phyloP scores from a whole-genome alignment of 2,329 filamentous ascomycete species.

The Tolypocladium pustulatum region DNA sequence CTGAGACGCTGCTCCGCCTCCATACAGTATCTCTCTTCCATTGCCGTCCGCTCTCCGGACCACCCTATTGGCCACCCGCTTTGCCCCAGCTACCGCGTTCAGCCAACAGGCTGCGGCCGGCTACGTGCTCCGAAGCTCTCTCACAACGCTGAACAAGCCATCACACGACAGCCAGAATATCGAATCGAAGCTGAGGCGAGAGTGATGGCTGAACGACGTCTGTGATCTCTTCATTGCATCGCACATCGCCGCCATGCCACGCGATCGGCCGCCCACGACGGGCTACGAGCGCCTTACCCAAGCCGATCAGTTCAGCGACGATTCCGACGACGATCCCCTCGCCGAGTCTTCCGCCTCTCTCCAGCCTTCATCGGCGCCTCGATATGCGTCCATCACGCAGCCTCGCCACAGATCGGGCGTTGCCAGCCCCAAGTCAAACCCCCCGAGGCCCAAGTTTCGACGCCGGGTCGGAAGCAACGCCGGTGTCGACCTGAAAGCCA shows the following conservation, averaged over 20 bases:
- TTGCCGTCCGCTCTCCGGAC: not conserved
- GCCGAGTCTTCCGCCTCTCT: constrained; percentile 44
- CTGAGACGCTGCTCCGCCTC: not conserved
- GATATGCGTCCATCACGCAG: constrained; percentile 54
- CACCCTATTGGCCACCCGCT: not conserved
- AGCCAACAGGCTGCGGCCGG: not conserved
- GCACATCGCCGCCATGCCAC: constrained; percentile 43
- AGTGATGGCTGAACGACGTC: not conserved
- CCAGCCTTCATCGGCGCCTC: constrained; percentile 46
- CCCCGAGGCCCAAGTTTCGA: constrained; percentile 30
- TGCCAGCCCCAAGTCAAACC: constrained; percentile 37
- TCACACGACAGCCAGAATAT: not conserved
- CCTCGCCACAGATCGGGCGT: constrained; percentile 51
- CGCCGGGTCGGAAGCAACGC: constrained; percentile 57
- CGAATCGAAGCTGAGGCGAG: not conserved
- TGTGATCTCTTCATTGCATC: not conserved
- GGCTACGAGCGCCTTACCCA: constrained; percentile 80
- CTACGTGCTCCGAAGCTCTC: not conserved
- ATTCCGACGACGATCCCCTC: constrained; percentile 55
- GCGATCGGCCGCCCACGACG: constrained; percentile 59
- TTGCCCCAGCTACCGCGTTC: not conserved
- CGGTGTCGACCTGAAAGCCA: constrained; percentile 94
- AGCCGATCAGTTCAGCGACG: constrained; percentile 65
- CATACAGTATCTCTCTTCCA: not conserved
- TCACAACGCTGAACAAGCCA: not conserved